A percentile compares a stretch with the other conserved stretches of the same genome.
Conservation (phyloP, 768 basidiomycete genomes). For the Agrocybe praecox region DNA sequence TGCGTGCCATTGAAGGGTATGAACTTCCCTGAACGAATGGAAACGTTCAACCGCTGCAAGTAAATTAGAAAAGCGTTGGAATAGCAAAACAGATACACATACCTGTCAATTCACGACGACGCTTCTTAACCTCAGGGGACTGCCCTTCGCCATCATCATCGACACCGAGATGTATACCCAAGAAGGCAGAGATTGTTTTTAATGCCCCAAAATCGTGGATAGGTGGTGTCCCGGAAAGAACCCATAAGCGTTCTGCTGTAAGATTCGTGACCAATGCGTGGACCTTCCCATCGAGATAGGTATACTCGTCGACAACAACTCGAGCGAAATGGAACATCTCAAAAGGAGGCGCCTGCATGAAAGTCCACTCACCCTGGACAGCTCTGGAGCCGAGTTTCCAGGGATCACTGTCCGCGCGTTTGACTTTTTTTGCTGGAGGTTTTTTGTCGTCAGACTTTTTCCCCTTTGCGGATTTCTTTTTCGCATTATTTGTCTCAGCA, state of each 20-base stretch:
- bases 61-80: slow-evolving; percentile 16
- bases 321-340: slow-evolving; percentile 94
- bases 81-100: slow-evolving; percentile 15
- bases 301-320: slow-evolving; percentile 92
- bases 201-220: slow-evolving; percentile 88
- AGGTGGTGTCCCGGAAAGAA: slow-evolving; percentile 95
- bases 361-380: slow-evolving; percentile 74
- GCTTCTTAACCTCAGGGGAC: slow-evolving; percentile 76
- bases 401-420: slow-evolving; percentile 68
- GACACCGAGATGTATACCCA: slow-evolving; percentile 89
- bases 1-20: slow-evolving; percentile 89
- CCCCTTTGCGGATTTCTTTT: slow-evolving; percentile 41
- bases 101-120: slow-evolving; percentile 85
- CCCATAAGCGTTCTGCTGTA: slow-evolving; percentile 84
- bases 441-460: slow-evolving; percentile 39
- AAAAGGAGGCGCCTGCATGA: slow-evolving; percentile 81
- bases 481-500: slow-evolving; percentile 25
- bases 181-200: slow-evolving; percentile 88
- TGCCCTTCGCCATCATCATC: slow-evolving; percentile 86
- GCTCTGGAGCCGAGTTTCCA: slow-evolving; percentile 70
- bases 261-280: slow-evolving; percentile 79
- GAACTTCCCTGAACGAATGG: slow-evolving; percentile 96
- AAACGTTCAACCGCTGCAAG: slow-evolving; percentile 82
- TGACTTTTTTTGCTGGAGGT: slow-evolving; percentile 57
- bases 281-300: slow-evolving; percentile 82